Evolutionary conservation across 176 grass and related monocot genomes (phyloP).

Genomic region (Phyllostachys edulis): DNA sequence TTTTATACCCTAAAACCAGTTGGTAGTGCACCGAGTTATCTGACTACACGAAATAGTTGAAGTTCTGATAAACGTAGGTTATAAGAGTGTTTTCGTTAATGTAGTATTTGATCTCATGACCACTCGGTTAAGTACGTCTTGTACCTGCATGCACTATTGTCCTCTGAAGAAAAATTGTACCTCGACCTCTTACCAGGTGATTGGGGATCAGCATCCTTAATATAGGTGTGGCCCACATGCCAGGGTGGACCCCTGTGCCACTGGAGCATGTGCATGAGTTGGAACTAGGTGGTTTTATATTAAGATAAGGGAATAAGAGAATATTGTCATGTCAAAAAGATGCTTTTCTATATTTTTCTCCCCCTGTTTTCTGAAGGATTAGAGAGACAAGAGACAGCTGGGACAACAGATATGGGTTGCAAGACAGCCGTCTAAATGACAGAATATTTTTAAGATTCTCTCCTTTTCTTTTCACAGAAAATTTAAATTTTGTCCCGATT

Average conservation of each 20-base stretch:
- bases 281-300: background rate
- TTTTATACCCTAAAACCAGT: no score
- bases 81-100: no score
- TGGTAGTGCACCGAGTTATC: no score
- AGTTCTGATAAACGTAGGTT: no score
- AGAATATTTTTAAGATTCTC: background rate
- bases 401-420: background rate
- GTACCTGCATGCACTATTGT: background rate
- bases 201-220: background rate
- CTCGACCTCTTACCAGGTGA: background rate
- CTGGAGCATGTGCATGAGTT: constrained; percentile 42
- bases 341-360: background rate
- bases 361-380: background rate
- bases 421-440: background rate
- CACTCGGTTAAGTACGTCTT: no score
- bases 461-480: background rate
- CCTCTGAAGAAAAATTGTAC: no score
- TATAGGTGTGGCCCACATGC: constrained; percentile 22
- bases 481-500: background rate
- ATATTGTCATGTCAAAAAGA: constrained; percentile 41
- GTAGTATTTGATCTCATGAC: no score
- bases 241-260: background rate
- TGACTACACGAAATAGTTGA: no score
- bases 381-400: constrained; percentile 16
- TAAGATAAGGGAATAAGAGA: constrained; percentile 34